Evolutionary conservation across 306 rosid species (phyloP).

Genomic region (Citrullus mucosospermus): DNA sequence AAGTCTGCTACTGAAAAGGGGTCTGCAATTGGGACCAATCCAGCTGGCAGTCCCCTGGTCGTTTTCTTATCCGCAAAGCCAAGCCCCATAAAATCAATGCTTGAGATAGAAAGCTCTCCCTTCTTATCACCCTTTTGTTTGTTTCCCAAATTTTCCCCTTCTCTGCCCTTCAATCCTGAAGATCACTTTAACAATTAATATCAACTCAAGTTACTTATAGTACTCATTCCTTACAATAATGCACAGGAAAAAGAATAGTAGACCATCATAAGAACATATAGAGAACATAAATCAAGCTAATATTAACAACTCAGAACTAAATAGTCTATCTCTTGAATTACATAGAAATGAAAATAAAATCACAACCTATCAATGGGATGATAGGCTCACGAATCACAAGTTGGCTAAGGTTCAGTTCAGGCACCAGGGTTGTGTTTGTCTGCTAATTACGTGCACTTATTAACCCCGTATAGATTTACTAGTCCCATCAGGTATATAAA

Average conservation of each 20-base stretch:
- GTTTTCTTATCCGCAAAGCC: conserved; percentile 66
- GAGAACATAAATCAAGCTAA: background rate
- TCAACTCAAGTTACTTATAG: conserved; percentile 14
- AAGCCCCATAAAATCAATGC: conserved; percentile 74
- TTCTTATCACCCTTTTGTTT: conserved; percentile 27
- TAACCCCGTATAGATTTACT: background rate
- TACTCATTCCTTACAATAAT: background rate
- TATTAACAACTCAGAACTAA: background rate
- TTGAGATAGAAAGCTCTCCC: conserved; percentile 51
- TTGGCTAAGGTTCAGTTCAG: background rate
- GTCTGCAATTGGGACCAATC: conserved; percentile 64
- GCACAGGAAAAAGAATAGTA: background rate
- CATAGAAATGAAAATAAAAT: background rate
- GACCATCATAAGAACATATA: background rate
- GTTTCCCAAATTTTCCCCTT: conserved; percentile 11
- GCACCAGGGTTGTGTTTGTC: background rate
- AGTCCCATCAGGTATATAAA: background rate
- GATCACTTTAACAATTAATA: conserved; percentile 14
- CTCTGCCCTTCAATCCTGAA: conserved; percentile 28
- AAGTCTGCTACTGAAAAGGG: conserved; percentile 34
- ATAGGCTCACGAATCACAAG: background rate
- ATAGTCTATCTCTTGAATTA: background rate
- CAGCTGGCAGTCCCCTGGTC: conserved; percentile 58
- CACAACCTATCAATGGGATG: background rate
- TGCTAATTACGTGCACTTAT: background rate